Evolutionary conservation across 208 protist genomes (phyloP).

Genomic region (Trypanosoma lewisi): DNA sequence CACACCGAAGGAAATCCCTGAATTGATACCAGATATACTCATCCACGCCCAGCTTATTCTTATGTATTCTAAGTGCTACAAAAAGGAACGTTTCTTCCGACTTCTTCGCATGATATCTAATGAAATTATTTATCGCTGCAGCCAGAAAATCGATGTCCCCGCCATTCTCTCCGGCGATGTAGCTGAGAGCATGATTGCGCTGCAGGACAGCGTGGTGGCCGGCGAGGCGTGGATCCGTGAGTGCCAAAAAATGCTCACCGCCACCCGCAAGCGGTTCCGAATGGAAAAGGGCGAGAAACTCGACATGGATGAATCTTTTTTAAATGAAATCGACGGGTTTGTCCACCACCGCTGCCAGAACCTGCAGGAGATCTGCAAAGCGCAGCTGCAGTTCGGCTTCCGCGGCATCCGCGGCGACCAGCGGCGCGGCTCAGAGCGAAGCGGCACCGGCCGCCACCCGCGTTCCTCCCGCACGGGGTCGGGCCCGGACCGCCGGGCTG

Average conservation of each 20-base stretch:
- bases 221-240: slow-evolving; percentile 93
- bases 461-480: slow-evolving; percentile 9
- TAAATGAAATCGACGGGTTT: slow-evolving; percentile 98
- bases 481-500: neutral
- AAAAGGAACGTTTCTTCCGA: slow-evolving; percentile 92
- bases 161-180: slow-evolving; percentile 96
- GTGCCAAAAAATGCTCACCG: slow-evolving; percentile 85
- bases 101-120: slow-evolving; percentile 95
- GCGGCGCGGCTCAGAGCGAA: slow-evolving; percentile 21
- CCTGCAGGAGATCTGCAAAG: slow-evolving; percentile 96
- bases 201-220: slow-evolving; percentile 89
- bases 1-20: slow-evolving; percentile 88
- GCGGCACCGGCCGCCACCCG: slow-evolving; percentile 21
- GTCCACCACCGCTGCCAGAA: slow-evolving; percentile 96
- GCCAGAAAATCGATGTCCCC: slow-evolving; percentile 88
- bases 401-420: slow-evolving; percentile 37
- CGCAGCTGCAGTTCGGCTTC: slow-evolving; percentile 96
- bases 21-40: slow-evolving; percentile 90
- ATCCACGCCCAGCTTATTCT: slow-evolving; percentile 93
- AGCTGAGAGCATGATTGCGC: slow-evolving; percentile 80
- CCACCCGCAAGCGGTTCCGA: slow-evolving; percentile 75
- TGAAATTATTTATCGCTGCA: slow-evolving; percentile 96
- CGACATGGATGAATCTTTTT: slow-evolving; percentile 92
- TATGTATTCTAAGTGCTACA: slow-evolving; percentile 93
- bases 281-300: slow-evolving; percentile 87